Base-by-base conservation (phyloP, 805 yeast genomes). In the Pichia gijzeniarum region DNA sequence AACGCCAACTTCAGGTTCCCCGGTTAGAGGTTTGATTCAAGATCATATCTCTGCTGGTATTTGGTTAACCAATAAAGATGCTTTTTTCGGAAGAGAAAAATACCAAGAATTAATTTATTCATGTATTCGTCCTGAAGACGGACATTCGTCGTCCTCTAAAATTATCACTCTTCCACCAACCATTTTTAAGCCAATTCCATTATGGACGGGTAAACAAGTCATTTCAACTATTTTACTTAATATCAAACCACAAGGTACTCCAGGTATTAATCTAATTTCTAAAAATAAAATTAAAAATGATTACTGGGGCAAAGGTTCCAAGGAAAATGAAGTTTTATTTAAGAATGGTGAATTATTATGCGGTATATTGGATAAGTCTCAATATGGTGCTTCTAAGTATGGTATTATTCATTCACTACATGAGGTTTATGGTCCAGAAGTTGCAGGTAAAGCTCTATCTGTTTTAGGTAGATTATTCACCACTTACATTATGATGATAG, bases 21-120 rank as follows among this genome's bases (percentile, higher is more conserved):
- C 99, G 31, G 82, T 95, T 52, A 85, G 99, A 78, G 99, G 99
- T 69, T 76, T 93, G 65, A 95, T 95, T 67, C 99, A 93, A 73
- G 99, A 93, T 72, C 99, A 95, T 62, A 89, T 93, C 68, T 83
- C 95, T 58, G 98, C 98, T 8, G 99, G 99, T 72, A 96, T 95
- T 35, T 93, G 98, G 98, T 74, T 93, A 60, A 93, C 99, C 6
- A 88, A 72, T 67, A 88, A 90, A 67, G 98, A 95, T 61, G 70
- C 90, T 30, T 87, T 88, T 62, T 91, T 91, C 73, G 82, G 91
- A 12, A 77, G 95, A 59, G 96, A 89, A 56, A 75, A 79, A 62
- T 95, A 93, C 67, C 96, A 95, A 65, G 97, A 95, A 68, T 79
- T 91, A 50, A 72, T 93, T 38, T 93, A 91, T 60, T 91, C 96